These are phyloP conservation scores for Trebouxia gelatinosa DNA, from an alignment of 163 green algal species.

Conservation along the genomic window DNA sequence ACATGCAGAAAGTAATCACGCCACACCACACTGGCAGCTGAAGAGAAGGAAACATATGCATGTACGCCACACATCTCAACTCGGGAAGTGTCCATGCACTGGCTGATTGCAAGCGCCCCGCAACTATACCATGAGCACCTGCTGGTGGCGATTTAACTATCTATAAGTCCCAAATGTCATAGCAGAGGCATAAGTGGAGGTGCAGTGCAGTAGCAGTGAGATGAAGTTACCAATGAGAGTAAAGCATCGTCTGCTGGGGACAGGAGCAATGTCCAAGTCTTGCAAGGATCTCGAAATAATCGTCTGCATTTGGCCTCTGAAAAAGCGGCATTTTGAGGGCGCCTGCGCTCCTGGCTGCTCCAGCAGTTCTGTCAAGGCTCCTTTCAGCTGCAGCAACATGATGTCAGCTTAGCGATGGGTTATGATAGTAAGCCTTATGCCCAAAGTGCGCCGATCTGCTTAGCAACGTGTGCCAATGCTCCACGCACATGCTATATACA, in stretches of 20 bases:
- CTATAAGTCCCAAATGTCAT: too few species aligned
- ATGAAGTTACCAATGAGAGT: slow-evolving; percentile 73
- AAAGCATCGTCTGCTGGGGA: slow-evolving; percentile 90
- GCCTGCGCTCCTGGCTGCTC: slow-evolving; percentile 60
- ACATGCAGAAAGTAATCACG: too few species aligned
- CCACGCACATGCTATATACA: too few species aligned
- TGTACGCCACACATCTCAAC: too few species aligned
- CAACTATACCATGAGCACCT: not conserved
- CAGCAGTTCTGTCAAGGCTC: slow-evolving; percentile 71
- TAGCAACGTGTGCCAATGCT: too few species aligned
- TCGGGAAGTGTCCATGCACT: too few species aligned
- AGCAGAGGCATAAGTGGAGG: not conserved
- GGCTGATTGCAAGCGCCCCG: too few species aligned
- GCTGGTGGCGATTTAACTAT: not conserved
- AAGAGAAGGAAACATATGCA: slow-evolving; percentile 1
- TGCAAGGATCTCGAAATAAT: slow-evolving; percentile 92
- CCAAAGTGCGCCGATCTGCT: too few species aligned
- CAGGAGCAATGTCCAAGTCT: slow-evolving; percentile 85
- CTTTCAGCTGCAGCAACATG: slow-evolving; percentile 66
- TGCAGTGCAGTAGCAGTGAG: not conserved
- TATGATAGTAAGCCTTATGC: too few species aligned
- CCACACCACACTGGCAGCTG: slow-evolving; percentile 18
- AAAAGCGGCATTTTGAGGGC: slow-evolving; percentile 82
- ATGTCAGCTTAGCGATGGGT: not conserved
- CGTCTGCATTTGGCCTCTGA: slow-evolving; percentile 94